These are phyloP conservation scores for Phytophthora syringae DNA, from an alignment of 352 stramenopile genomes.

Conservation along the genomic window DNA sequence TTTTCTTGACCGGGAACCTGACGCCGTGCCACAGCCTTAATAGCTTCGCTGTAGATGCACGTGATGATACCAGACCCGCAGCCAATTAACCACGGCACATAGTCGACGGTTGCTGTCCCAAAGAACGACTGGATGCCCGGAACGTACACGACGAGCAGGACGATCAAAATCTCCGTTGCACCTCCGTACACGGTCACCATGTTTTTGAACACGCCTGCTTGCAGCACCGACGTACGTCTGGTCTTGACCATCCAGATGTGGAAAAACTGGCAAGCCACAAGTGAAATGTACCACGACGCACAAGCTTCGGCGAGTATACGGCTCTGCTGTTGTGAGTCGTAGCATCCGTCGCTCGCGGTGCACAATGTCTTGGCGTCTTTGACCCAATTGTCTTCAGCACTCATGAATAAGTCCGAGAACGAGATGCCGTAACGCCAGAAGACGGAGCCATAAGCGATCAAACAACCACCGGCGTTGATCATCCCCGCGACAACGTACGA, in stretches of 20 bases:
- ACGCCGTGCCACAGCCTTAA: slow-evolving; percentile 41
- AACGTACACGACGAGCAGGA: no score
- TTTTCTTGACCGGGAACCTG: slow-evolving; percentile 29
- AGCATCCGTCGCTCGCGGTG: slow-evolving; percentile 30
- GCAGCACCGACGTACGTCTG: slow-evolving; percentile 67
- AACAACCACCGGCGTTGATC: slow-evolving; percentile 66
- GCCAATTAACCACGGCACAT: slow-evolving; percentile 56
- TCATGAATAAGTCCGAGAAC: slow-evolving; percentile 50
- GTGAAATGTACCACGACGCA: slow-evolving; percentile 68
- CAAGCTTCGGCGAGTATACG: slow-evolving; percentile 69
- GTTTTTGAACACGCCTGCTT: slow-evolving; percentile 78
- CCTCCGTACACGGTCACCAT: slow-evolving; percentile 75
- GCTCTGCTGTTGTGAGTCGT: slow-evolving; percentile 48
- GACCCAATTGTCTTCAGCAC: slow-evolving; percentile 39
- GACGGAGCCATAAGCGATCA: slow-evolving; percentile 39
- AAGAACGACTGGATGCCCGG: slow-evolving; percentile 54
- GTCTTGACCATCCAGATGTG: slow-evolving; percentile 92
- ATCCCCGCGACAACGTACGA: slow-evolving; percentile 86
- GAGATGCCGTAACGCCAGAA: slow-evolving; percentile 50
- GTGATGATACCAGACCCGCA: slow-evolving; percentile 39
- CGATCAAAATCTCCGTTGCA: slow-evolving; percentile 45
- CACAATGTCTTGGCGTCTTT: slow-evolving; percentile 32
- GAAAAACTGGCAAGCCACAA: slow-evolving; percentile 85
- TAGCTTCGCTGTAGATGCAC: slow-evolving; percentile 47
- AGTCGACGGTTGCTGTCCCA: slow-evolving; percentile 38